phyloP scores from a whole-genome alignment of 441 rosid species.

The Pelargonium cotyledonis region DNA sequence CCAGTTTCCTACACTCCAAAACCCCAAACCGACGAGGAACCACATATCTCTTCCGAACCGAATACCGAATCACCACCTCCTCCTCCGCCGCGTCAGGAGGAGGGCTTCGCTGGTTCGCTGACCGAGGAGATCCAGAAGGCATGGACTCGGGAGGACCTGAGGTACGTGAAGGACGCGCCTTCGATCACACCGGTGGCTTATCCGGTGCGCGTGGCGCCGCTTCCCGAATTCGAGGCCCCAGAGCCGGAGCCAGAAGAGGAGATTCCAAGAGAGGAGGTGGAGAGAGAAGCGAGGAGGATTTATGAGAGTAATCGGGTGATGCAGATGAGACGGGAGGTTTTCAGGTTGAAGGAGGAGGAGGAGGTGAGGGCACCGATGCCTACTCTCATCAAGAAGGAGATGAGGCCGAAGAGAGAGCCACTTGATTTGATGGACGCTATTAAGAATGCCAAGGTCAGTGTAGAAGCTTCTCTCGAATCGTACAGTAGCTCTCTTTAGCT shows the following conservation, averaged over 20 bases:
- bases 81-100: slow-evolving; percentile 9
- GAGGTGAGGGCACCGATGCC: slow-evolving; percentile 56
- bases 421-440: slow-evolving; percentile 81
- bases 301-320: slow-evolving; percentile 26
- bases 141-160: slow-evolving; percentile 70
- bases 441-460: slow-evolving; percentile 70
- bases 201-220: slow-evolving; percentile 70
- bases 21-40: slow-evolving; percentile 28
- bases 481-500: neutral
- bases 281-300: slow-evolving; percentile 37
- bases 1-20: slow-evolving; percentile 59
- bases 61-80: neutral
- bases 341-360: slow-evolving; percentile 37
- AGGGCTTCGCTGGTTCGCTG: slow-evolving; percentile 8
- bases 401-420: slow-evolving; percentile 50
- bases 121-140: slow-evolving; percentile 21
- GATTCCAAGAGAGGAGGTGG: slow-evolving; percentile 29
- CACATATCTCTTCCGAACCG: slow-evolving; percentile 14
- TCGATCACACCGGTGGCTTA: slow-evolving; percentile 60
- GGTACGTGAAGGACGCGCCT: slow-evolving; percentile 58
- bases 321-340: slow-evolving; percentile 27
- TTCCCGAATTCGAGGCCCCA: slow-evolving; percentile 54
- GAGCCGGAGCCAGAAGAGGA: slow-evolving; percentile 11
- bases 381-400: slow-evolving; percentile 48
- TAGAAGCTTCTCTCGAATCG: slow-evolving; percentile 5